Conservation (phyloP, 805 yeast genomes). For the Candida arabinofermentans region DNA sequence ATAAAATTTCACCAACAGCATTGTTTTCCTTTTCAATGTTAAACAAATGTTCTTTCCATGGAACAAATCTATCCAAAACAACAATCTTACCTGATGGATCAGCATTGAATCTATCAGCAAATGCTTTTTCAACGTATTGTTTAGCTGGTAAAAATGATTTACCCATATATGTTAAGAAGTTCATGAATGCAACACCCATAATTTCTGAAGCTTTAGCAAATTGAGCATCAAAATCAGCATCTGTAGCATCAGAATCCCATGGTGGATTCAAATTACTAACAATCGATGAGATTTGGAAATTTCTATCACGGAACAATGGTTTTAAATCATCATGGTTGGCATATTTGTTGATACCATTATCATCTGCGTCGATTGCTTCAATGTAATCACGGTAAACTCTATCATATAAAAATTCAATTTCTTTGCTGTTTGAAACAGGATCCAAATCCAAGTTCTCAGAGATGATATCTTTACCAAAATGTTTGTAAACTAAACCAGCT, state of each 20-base stretch:
- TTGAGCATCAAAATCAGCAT: conserved; percentile 59
- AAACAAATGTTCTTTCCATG: conserved; percentile 94
- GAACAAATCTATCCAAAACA: conserved; percentile 71
- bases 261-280: conserved; percentile 80
- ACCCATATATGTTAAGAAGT: conserved; percentile 66
- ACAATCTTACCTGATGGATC: conserved; percentile 72
- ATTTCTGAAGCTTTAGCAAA: conserved; percentile 70
- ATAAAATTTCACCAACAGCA: conserved; percentile 55
- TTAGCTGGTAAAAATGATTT: conserved; percentile 91
- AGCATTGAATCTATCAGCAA: conserved; percentile 52
- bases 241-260: conserved; percentile 71
- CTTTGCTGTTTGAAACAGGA: conserved; percentile 29
- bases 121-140: conserved; percentile 66
- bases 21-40: conserved; percentile 59
- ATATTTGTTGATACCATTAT: conserved; percentile 83
- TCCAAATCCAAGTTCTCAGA: conserved; percentile 44
- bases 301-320: conserved; percentile 66
- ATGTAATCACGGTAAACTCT: conserved; percentile 83
- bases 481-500: conserved; percentile 91
- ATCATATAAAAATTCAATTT: conserved; percentile 62
- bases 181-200: conserved; percentile 79
- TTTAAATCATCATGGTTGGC: conserved; percentile 45
- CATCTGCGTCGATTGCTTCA: conserved; percentile 93
- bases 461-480: conserved; percentile 71
- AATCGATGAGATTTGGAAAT: conserved; percentile 72